These are phyloP conservation scores for Phytophthora capsici DNA, from an alignment of 352 stramenopile species.

Conservation along the genomic window DNA sequence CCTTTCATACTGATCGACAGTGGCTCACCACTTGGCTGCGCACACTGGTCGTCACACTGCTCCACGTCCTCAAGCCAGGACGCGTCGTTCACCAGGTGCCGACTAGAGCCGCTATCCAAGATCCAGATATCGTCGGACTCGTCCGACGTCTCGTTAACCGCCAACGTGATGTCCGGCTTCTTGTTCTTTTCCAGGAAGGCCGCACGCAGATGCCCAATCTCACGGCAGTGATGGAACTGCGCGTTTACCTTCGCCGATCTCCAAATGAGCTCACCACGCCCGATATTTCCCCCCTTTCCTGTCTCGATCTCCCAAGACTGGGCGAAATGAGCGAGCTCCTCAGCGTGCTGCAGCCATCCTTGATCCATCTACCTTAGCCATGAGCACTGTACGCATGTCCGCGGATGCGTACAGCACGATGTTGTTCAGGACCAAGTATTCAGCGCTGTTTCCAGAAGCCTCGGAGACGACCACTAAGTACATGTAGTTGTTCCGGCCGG, in stretches of 20 bases:
- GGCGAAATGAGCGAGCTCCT: not conserved
- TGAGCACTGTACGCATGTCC: not conserved
- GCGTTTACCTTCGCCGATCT: not conserved
- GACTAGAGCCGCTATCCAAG: slow-evolving; percentile 2
- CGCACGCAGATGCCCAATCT: not conserved
- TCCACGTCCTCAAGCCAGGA: not conserved
- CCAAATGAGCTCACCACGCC: not conserved
- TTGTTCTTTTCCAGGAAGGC: not conserved
- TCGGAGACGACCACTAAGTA: not conserved
- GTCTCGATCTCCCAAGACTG: slow-evolving; percentile 1
- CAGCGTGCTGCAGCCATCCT: not conserved
- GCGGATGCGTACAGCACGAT: not conserved
- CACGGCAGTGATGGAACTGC: not conserved
- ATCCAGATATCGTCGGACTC: not conserved
- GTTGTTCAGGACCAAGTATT: not conserved
- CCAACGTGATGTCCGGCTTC: not conserved
- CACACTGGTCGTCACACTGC: not conserved
- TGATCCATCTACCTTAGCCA: not conserved
- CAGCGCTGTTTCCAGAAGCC: no score
- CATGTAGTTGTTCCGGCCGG: not conserved
- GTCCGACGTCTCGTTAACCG: not conserved
- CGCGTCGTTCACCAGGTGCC: not conserved
- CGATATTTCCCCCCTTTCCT: not conserved
- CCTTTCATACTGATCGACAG: not conserved
- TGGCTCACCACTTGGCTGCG: not conserved